phyloP scores from a whole-genome alignment of 2,329 filamentous ascomycete species.

The Colletotrichum spaethianum region DNA sequence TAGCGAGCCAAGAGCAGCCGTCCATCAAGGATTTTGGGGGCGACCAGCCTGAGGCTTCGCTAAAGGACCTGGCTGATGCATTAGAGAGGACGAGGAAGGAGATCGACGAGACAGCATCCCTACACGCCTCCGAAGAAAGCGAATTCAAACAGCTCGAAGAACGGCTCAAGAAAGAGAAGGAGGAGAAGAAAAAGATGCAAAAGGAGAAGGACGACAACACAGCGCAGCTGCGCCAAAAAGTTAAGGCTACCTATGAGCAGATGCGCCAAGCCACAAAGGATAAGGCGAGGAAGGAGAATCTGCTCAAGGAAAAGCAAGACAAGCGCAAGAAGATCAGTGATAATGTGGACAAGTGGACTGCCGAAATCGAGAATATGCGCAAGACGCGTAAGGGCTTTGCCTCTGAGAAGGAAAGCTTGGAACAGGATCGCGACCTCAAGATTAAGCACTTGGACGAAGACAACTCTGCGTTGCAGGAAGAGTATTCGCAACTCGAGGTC shows the following conservation, averaged over 20 bases:
- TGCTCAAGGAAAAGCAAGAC: conserved; percentile 76
- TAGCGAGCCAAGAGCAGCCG: conserved; percentile 60
- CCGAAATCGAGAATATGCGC: conserved; percentile 72
- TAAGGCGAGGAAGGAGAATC: conserved; percentile 82
- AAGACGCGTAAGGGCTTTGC: conserved; percentile 68
- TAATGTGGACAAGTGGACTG: conserved; percentile 78
- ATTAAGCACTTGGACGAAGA: conserved; percentile 67
- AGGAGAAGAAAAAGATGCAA: conserved; percentile 81
- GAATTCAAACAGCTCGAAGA: conserved; percentile 77
- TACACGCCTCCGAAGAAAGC: conserved; percentile 79
- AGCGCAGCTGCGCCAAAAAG: conserved; percentile 84
- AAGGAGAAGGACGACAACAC: conserved; percentile 95
- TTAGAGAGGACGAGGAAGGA: conserved; percentile 87
- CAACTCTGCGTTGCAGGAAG: conserved; percentile 74
- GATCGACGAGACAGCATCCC: conserved; percentile 81
- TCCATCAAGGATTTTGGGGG: conserved; percentile 57
- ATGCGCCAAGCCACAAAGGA: conserved; percentile 87
- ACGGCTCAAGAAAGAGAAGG: conserved; percentile 82
- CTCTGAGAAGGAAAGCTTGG: conserved; percentile 65
- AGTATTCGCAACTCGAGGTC: conserved; percentile 76
- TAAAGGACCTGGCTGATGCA: conserved; percentile 84
- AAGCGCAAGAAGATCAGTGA: conserved; percentile 80
- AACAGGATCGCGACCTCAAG: conserved; percentile 66
- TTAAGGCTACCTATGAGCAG: conserved; percentile 83
- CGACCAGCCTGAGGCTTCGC: conserved; percentile 74